A percentile compares a stretch with the other conserved stretches of the same genome.
phyloP scores from a whole-genome alignment of 2,329 filamentous ascomycete genomes.

The Penicillium psychrosexuale region DNA sequence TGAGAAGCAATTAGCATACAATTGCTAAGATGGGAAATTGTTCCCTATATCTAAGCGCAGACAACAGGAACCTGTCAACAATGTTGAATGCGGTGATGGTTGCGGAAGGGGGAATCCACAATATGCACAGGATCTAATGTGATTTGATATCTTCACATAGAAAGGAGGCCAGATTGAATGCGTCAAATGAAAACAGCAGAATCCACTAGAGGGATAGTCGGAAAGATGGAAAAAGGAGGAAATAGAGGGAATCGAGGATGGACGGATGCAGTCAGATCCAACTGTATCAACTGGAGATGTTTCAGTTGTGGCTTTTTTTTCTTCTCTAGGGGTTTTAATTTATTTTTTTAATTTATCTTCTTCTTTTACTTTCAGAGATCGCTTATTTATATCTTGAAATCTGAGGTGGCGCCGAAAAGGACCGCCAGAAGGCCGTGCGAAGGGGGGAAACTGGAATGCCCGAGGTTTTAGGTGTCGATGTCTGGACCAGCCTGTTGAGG shows the following conservation, averaged over 20 bases:
- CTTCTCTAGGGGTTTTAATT: too few relatives aligned
- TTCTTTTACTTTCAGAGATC: too few relatives aligned
- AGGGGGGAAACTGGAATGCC: too few relatives aligned
- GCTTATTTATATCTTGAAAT: too few relatives aligned
- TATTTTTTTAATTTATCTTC: too few relatives aligned
- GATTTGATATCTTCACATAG: not conserved
- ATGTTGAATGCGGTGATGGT: constrained; percentile 6
- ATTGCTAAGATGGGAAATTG: constrained; percentile 10
- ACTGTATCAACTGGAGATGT: constrained; percentile 4
- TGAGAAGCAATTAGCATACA: constrained; percentile 28
- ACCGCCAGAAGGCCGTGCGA: too few relatives aligned
- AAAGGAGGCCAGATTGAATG: not conserved
- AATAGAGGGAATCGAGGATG: constrained; percentile 16
- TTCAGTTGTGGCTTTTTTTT: not conserved
- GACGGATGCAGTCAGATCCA: constrained; percentile 21
- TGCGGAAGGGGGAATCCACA: constrained; percentile 2
- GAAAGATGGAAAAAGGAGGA: not conserved
- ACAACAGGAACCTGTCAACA: constrained; percentile 20
- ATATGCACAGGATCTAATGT: not conserved
- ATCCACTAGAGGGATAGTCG: not conserved
- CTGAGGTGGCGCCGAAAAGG: too few relatives aligned
- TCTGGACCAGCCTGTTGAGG: too few relatives aligned
- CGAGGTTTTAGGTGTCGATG: too few relatives aligned
- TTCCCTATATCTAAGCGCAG: constrained; percentile 5
- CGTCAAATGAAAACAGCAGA: constrained; percentile 1